Percentiles rank a stretch among this genome's conserved stretches.
These are phyloP conservation scores for Boletus huronensis DNA, from an alignment of 768 basidiomycete species.

Conservation along the genomic window DNA sequence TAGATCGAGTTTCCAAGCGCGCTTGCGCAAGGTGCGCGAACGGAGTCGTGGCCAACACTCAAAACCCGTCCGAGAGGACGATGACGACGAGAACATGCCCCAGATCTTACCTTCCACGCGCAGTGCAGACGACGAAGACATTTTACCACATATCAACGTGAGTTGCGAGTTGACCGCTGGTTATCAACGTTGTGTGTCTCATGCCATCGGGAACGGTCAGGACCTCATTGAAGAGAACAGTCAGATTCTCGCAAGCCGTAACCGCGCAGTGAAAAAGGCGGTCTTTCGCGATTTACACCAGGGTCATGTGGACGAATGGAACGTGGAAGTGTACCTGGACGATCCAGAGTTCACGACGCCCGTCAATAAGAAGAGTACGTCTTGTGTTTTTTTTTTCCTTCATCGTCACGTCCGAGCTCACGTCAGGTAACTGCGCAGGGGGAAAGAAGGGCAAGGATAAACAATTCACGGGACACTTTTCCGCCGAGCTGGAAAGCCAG, in stretches of 20 bases:
- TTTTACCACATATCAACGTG: slow-evolving; percentile 54
- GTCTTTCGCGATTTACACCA: slow-evolving; percentile 59
- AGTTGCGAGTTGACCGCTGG: slow-evolving; percentile 9
- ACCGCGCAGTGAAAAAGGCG: slow-evolving; percentile 50
- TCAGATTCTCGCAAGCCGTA: slow-evolving; percentile 40
- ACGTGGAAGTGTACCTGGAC: slow-evolving; percentile 28
- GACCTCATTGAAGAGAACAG: slow-evolving; percentile 58
- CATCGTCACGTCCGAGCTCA: neutral
- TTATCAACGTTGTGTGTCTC: neutral
- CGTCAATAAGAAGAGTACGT: slow-evolving; percentile 48
- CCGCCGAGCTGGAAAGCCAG: slow-evolving; percentile 55
- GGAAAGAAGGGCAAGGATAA: slow-evolving; percentile 32
- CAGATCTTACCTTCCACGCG: slow-evolving; percentile 29
- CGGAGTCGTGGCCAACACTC: slow-evolving; percentile 15
- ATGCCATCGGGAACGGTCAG: slow-evolving; percentile 45
- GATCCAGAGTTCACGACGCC: slow-evolving; percentile 21
- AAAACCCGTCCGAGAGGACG: slow-evolving; percentile 14
- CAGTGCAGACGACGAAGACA: slow-evolving; percentile 58
- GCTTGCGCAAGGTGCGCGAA: slow-evolving; percentile 34
- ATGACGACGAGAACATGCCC: slow-evolving; percentile 24
- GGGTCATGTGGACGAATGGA: slow-evolving; percentile 48
- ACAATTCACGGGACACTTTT: slow-evolving; percentile 31
- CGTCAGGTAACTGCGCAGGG: slow-evolving; percentile 3
- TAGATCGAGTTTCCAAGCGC: slow-evolving; percentile 33
- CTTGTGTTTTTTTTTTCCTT: neutral